Evolutionary conservation across 1,284 basidiomycete genomes (phyloP), one percentile per base, ranked within the genome.

Genomic region (Wallemia mellicola): DNA sequence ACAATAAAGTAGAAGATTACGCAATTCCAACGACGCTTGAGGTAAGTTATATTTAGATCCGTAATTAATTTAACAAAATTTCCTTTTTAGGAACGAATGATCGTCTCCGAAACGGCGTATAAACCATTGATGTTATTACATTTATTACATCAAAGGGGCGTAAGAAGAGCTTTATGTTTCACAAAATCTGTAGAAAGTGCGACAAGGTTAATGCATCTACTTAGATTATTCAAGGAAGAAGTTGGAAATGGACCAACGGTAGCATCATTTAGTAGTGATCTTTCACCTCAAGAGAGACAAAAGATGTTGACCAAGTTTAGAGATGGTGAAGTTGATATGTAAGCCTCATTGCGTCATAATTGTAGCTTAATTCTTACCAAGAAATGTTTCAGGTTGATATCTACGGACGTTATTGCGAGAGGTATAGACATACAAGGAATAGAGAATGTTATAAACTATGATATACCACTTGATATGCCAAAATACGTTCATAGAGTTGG

Each of bases 401-500:
- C 87, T 67, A 96, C 91, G 1, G 92, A 98, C 72, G 74, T 98
- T 22, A 86, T 96, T 62, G 86, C 92, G 9, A 80, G 94, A 62
- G 94, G 92, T n/a, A 88, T 96, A 61, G 94, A 98, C 68, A 82
- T 98, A 61, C 84, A 81, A 58, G 78, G 85, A 61, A 87, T 96
- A 55, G 78, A 79, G 14, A 84, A 95, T 70, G 92, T 96, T 27
- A 77, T 98, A 38, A 88, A 81, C 63, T 96, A 96, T 70, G 92
- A 96, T 69, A 81, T 81, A 1, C 91, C 92, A 1, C 77, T 95
- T n/a, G 92, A 96, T 67, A 86, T 94, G 77, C 79, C 86, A 58
- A 96, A 96, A 70, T 96, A 98, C 67, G 86, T 98, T 22, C 92
- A 98, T 69, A 81, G 92, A 57, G 89, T 89, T 0, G 92, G 92